Evolutionary conservation across 192 early-diverging fungal species (phyloP).

Genomic region (Rhizophagus prolifer): DNA sequence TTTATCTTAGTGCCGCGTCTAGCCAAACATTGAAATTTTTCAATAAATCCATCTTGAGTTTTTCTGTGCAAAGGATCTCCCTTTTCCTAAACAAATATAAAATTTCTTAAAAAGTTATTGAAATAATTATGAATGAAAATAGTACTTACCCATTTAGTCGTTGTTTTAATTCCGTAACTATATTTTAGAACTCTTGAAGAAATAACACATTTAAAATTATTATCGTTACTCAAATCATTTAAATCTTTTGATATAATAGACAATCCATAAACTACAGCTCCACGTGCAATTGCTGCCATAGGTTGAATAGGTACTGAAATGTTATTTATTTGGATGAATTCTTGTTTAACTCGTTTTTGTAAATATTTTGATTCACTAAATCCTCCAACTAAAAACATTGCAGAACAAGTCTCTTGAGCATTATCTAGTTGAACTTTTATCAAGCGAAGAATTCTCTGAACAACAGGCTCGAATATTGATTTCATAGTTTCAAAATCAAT

Average conservation of each 20-base stretch:
- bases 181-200: neutral
- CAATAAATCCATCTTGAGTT: neutral
- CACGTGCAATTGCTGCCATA: constrained; percentile 51
- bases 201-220: too few species aligned
- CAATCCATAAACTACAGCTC: too few species aligned
- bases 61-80: neutral
- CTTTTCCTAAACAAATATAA: neutral
- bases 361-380: constrained; percentile 57
- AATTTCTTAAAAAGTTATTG: too few species aligned
- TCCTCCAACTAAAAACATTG: constrained; percentile 56
- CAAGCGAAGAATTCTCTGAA: constrained; percentile 49
- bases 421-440: constrained; percentile 52
- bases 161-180: constrained; percentile 2
- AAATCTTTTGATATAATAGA: constrained; percentile 28
- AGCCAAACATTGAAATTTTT: neutral
- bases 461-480: constrained; percentile 57
- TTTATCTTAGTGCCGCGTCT: neutral
- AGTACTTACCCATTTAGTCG: too few species aligned
- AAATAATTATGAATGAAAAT: too few species aligned
- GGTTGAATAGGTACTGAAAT: constrained; percentile 51
- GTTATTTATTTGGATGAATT: constrained; percentile 42
- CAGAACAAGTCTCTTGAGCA: constrained; percentile 38
- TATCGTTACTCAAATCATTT: constrained; percentile 38
- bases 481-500: constrained; percentile 44
- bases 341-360: constrained; percentile 46